A percentile compares a stretch with the other conserved stretches of the same genome.
phyloP scores from a whole-genome alignment of 2,329 filamentous ascomycete genomes.

The Cyclaneusma minus region DNA sequence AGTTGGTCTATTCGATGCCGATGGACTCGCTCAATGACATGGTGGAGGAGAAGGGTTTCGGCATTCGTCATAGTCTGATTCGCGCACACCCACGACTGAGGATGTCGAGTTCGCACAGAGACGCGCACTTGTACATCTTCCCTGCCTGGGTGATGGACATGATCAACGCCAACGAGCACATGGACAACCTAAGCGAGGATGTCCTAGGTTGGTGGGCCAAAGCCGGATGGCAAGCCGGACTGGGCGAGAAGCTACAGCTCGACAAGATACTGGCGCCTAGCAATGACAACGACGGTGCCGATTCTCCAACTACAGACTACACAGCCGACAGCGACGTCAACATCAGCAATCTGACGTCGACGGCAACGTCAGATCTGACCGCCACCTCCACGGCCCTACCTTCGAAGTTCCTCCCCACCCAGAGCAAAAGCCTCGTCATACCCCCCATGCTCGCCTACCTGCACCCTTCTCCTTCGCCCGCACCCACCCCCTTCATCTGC shows the following conservation, averaged over 20 bases:
- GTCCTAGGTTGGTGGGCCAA: constrained; percentile 94
- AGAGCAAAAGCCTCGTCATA: constrained; percentile 25
- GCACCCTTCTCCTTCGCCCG: constrained; percentile 37
- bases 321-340: constrained; percentile 14
- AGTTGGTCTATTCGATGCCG: constrained; percentile 71
- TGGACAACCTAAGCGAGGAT: constrained; percentile 84
- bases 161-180: constrained; percentile 59
- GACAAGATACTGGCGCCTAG: constrained; percentile 43
- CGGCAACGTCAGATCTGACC: constrained; percentile 14
- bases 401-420: background rate
- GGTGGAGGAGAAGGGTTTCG: constrained; percentile 59
- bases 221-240: constrained; percentile 72
- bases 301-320: constrained; percentile 14
- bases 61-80: constrained; percentile 62
- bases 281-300: constrained; percentile 22
- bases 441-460: constrained; percentile 73
- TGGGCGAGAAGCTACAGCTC: constrained; percentile 64
- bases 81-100: constrained; percentile 59
- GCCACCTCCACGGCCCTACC: too few relatives aligned
- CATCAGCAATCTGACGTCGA: constrained; percentile 16
- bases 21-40: constrained; percentile 81
- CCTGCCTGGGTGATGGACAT: constrained; percentile 84
- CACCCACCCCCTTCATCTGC: constrained; percentile 53
- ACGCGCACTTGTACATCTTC: constrained; percentile 90
- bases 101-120: constrained; percentile 71